Percentiles rank a stretch among this genome's conserved stretches.
Conservation (phyloP, 2,329 filamentous ascomycete species). For the Aschersonia sp. region DNA sequence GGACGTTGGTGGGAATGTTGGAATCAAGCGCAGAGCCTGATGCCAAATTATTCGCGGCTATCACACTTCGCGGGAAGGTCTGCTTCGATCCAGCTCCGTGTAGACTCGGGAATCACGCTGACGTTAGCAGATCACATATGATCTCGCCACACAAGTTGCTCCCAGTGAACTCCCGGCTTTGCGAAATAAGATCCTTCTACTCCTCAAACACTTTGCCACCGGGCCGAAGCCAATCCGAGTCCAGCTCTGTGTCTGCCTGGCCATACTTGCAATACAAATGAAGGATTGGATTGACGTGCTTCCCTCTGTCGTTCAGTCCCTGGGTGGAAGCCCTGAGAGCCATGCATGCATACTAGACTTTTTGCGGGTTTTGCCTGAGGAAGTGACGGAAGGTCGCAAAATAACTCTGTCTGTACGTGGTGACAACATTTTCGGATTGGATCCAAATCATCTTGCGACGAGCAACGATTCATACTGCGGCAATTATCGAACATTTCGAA, state of each 20-base stretch:
- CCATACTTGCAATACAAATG: slow-evolving; percentile 93
- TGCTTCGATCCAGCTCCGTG: background rate
- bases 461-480: slow-evolving; percentile 1
- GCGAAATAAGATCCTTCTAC: slow-evolving; percentile 68
- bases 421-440: slow-evolving; percentile 33
- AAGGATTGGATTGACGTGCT: slow-evolving; percentile 89
- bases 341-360: slow-evolving; percentile 90
- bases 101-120: background rate
- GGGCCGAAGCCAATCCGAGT: slow-evolving; percentile 78
- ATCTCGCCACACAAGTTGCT: slow-evolving; percentile 74
- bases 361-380: slow-evolving; percentile 89
- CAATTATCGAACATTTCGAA: slow-evolving; percentile 12
- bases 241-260: slow-evolving; percentile 88
- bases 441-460: slow-evolving; percentile 16
- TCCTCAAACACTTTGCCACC: slow-evolving; percentile 67
- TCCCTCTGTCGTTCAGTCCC: slow-evolving; percentile 60
- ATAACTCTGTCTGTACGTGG: slow-evolving; percentile 97
- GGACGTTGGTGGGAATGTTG: slow-evolving; percentile 71
- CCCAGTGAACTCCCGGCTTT: slow-evolving; percentile 59
- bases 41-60: slow-evolving; percentile 88
- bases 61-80: slow-evolving; percentile 96
- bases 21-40: slow-evolving; percentile 71
- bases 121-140: slow-evolving; percentile 71
- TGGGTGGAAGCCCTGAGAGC: slow-evolving; percentile 63
- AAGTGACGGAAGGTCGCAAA: slow-evolving; percentile 98